These are phyloP conservation scores for Trametes pubescens DNA, from an alignment of 1,284 basidiomycete genomes.

Conservation along the genomic window DNA sequence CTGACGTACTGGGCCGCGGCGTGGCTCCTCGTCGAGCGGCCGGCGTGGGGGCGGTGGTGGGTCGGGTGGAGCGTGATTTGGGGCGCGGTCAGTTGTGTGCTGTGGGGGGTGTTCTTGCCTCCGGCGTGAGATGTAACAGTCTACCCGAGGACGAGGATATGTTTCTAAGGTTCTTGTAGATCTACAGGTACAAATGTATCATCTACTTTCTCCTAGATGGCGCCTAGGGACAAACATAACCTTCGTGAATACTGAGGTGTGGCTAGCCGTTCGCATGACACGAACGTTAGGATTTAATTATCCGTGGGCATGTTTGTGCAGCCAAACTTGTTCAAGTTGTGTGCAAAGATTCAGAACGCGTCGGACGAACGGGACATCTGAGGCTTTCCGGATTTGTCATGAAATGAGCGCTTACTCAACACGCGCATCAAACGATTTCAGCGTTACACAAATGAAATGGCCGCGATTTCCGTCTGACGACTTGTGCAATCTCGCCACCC, in stretches of 20 bases:
- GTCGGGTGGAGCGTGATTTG: conserved; percentile 81
- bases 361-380: neutral
- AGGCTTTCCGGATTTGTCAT: neutral
- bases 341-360: too few relatives aligned
- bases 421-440: neutral
- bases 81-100: conserved; percentile 74
- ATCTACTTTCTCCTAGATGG: too few relatives aligned
- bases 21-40: conserved; percentile 60
- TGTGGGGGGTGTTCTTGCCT: conserved; percentile 90
- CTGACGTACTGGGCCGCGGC: conserved; percentile 87
- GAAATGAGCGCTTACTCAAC: neutral
- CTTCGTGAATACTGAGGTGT: too few relatives aligned
- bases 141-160: too few relatives aligned
- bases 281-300: too few relatives aligned
- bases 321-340: too few relatives aligned
- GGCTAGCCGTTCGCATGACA: too few relatives aligned
- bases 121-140: conserved; percentile 67
- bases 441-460: neutral
- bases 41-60: conserved; percentile 61
- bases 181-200: too few relatives aligned
- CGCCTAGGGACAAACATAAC: too few relatives aligned
- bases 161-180: too few relatives aligned
- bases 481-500: conserved; percentile 9
- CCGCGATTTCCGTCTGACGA: conserved; percentile 3
- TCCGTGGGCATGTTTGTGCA: too few relatives aligned